phyloP scores from a whole-genome alignment of 78 protist genomes.

The Polysphondylium violaceum region DNA sequence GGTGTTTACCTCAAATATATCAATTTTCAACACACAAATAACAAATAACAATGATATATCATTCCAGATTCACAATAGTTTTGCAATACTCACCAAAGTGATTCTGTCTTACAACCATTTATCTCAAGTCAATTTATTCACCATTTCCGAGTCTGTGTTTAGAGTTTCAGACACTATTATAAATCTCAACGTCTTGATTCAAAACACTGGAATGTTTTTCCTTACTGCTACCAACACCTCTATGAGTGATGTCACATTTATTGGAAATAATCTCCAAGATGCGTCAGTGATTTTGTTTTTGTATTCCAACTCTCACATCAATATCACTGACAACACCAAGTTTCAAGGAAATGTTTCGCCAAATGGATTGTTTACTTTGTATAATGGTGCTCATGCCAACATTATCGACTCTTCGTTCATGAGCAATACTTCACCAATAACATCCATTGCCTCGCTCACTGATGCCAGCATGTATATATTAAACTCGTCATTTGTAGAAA shows the following conservation, averaged over 20 bases:
- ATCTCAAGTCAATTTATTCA: neutral
- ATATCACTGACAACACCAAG: neutral
- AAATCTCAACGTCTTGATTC: neutral
- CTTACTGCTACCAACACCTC: too few relatives aligned
- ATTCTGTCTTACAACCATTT: neutral
- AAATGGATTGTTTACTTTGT: neutral
- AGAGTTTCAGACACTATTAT: neutral
- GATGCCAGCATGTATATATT: neutral
- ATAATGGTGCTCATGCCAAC: neutral
- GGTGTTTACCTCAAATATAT: neutral
- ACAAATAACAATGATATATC: neutral
- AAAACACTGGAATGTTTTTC: neutral
- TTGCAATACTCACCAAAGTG: too few relatives aligned
- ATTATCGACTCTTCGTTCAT: neutral
- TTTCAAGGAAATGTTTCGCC: slow-evolving; percentile 7
- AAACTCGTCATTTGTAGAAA: neutral
- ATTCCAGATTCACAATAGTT: too few relatives aligned
- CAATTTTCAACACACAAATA: neutral
- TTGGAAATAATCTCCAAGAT: too few relatives aligned
- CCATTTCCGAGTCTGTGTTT: neutral
- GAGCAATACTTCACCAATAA: neutral
- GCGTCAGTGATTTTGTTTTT: too few relatives aligned
- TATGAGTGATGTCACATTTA: too few relatives aligned
- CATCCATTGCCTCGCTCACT: neutral
- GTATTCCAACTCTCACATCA: too few relatives aligned